Conservation (phyloP, 345 rosid genomes). For the Arabidopsis arenosa region DNA sequence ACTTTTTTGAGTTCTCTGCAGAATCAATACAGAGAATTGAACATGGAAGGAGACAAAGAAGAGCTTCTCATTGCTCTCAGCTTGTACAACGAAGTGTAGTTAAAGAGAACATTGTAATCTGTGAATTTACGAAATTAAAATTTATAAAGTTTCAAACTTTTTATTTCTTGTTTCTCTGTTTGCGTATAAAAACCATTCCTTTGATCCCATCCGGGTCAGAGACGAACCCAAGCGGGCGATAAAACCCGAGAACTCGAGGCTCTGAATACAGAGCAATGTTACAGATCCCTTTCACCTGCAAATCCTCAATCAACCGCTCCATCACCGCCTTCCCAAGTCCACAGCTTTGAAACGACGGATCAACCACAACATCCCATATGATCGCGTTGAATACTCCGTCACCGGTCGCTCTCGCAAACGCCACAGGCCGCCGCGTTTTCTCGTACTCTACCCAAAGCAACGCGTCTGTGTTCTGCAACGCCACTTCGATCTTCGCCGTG, state of each 20-base stretch:
- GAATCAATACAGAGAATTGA: neutral
- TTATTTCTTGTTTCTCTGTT: conserved; percentile 54
- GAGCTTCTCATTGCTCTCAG: neutral
- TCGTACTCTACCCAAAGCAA: conserved; percentile 70
- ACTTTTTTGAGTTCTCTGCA: conserved; percentile 18
- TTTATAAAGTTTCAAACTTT: neutral
- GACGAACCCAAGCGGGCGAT: conserved; percentile 85
- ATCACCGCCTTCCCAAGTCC: conserved; percentile 90
- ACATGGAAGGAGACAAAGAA: conserved; percentile 12
- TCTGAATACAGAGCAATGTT: conserved; percentile 86
- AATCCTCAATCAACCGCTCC: conserved; percentile 74
- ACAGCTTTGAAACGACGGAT: conserved; percentile 79
- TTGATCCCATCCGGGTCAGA: conserved; percentile 93
- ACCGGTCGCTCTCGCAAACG: conserved; percentile 91
- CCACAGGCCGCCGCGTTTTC: conserved; percentile 71
- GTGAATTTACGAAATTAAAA: conserved; percentile 7
- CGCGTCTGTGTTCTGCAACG: conserved; percentile 75
- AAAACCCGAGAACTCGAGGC: conserved; percentile 92
- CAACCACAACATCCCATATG: conserved; percentile 98
- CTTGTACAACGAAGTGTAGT: conserved; percentile 16
- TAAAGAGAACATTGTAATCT: conserved; percentile 26
- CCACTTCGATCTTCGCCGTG: conserved; percentile 67
- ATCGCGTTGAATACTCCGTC: conserved; percentile 93
- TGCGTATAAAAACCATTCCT: conserved; percentile 87
- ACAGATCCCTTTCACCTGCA: conserved; percentile 62